Base-by-base conservation (phyloP, 129 eudicot species). In the Artemisia tridentata region DNA sequence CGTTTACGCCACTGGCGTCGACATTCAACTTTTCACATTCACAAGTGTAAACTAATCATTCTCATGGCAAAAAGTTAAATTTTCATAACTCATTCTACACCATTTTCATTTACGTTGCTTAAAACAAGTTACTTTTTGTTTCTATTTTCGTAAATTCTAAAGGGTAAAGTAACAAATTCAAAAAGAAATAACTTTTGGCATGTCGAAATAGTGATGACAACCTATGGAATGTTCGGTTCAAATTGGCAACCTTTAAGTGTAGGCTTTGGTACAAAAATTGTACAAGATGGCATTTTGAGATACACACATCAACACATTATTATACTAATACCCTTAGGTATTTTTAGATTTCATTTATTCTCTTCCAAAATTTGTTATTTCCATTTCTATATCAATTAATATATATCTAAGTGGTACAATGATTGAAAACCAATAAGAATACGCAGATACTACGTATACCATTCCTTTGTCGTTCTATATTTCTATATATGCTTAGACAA, bases 151-250 rank as follows among this genome's bases (percentile, higher is more conserved):
- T 21, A 14, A 64, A 38, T 25, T 64, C 16, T 41, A 21, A 53
- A 5, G 57, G 51, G 63, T 63, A 51, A 73, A 63, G 54, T 41
- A 65, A 65, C 20, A 15, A 27, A 13, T 41, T 14, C 0, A 74
- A 64, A 41, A 52, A 8, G 47, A 19, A 43, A 55, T 19, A 38
- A 65, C 34, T 23, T 63, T 74, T 29, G 9, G 73, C 73, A 46
- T 67, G 41, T 27, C 16, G 41, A 57, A 65, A 18, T 54, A 31
- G 52, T 21, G 54, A 66, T 17, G 73, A 27, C 31, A 56, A 8
- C 79, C 67, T 64, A 74, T 75, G 74, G 68, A 67, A 76, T 76
- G 74, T 76, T 68, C 48, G 68, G 75, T 58, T 51, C 3, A 68
- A 48, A 49, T 27, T 58, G 63, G 74, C 31, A 68, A 76, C 17